phyloP scores from a whole-genome alignment of 31 red algal genomes.

The Bonnemaisonia californica region DNA sequence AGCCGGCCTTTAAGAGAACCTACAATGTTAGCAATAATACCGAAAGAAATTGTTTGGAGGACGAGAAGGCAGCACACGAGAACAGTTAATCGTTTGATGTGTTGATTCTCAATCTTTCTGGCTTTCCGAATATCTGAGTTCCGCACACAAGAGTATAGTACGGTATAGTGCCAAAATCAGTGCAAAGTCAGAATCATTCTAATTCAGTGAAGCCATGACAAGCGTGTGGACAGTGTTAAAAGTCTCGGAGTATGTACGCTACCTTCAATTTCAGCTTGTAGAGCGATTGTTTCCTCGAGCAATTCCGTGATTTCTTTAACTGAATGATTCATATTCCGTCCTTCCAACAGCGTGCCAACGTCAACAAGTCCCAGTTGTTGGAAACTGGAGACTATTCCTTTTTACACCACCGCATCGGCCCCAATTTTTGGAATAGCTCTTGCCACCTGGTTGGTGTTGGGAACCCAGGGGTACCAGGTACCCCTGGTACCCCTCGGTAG shows the following conservation, averaged over 20 bases:
- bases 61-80: conserved; percentile 27
- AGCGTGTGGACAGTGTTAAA: too few relatives aligned
- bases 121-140: conserved; percentile 49
- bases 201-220: too few relatives aligned
- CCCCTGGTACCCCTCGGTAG: too few relatives aligned
- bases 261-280: conserved; percentile 70
- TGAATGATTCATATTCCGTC: background rate
- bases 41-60: conserved; percentile 20
- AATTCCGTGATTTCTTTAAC: conserved; percentile 22
- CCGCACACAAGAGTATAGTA: background rate
- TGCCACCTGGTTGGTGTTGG: too few relatives aligned
- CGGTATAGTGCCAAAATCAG: background rate
- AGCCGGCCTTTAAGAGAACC: background rate
- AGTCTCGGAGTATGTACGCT: too few relatives aligned
- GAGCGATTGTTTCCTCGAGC: conserved; percentile 48
- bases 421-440: too few relatives aligned
- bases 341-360: background rate
- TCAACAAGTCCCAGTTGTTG: background rate
- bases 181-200: background rate
- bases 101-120: conserved; percentile 41
- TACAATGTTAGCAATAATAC: conserved; percentile 19
- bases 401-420: too few relatives aligned
- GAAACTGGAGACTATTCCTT: too few relatives aligned
- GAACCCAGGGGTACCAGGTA: too few relatives aligned
- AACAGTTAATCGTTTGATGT: conserved; percentile 18